Base-by-base conservation (phyloP, 768 basidiomycete genomes). In the Tricholoma furcatifolium region DNA sequence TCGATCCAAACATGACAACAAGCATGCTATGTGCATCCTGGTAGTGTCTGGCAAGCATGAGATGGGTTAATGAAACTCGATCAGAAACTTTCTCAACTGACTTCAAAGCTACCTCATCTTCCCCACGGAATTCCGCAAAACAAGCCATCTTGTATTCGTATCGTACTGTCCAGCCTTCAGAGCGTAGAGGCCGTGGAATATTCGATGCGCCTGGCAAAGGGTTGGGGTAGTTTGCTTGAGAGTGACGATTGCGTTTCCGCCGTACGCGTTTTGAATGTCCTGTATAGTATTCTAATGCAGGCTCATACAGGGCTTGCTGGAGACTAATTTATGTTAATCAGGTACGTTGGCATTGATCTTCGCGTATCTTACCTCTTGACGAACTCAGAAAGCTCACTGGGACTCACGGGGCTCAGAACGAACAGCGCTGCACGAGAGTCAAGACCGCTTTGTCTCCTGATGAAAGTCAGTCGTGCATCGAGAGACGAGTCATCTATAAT, bases 101-200 rank as follows among this genome's bases (percentile, higher is more conserved):
- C 93, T 93, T 94, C 54, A 96, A 74, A 1, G 95, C 93, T 8
- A 93, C 87, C 62, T 98, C 94, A 54, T 91, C 83, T 67, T 98
- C 96, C 11, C 91, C 85, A 53, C 95, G 74, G 64, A 98, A 93
- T 69, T 99, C 96, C 0, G 96, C 93, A 67, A 98, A 98, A 60
- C 89, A 88, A 0, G 89, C 97, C 81, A 95, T 90, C 71, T 98
- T 99, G 76, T 93, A 98, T 65, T 98, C 95, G 63, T 98, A 98
- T 27, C 97, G 77, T 17, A 96, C 93, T 0, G 90, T 92, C 96
- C 95, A 99, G 0, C 95, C 95, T 67, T 92, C 87, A 1, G 87
- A 81, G 24, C 89, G 76, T 4, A 97, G 72, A 1, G 88, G 84
- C 15, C 85, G 82, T 1, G 79, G 67, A 17, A 80, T 66, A 36